These are phyloP conservation scores for Lepidium sativum DNA, from an alignment of 345 rosid species.

Conservation along the genomic window DNA sequence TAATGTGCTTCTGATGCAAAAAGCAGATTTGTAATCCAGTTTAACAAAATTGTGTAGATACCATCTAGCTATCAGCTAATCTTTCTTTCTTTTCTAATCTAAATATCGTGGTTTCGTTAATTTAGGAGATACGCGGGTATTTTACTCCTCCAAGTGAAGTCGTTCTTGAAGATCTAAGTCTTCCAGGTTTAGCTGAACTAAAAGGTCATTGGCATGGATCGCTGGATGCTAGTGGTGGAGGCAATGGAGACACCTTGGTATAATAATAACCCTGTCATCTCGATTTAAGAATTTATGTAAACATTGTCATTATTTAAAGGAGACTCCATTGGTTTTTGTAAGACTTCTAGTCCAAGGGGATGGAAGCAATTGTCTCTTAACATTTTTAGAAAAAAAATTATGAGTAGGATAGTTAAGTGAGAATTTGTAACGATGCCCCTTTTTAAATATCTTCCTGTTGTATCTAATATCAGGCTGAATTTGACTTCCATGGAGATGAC, in stretches of 20 bases:
- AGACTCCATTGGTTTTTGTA: neutral
- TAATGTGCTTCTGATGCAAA: neutral
- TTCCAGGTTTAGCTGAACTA: conserved; percentile 94
- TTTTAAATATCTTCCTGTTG: neutral
- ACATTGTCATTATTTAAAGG: neutral
- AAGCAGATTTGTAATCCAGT: neutral
- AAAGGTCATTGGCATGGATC: conserved; percentile 94
- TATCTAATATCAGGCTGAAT: conserved; percentile 62
- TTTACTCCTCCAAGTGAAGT: conserved; percentile 59
- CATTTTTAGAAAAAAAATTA: neutral
- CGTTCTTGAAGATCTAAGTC: conserved; percentile 61
- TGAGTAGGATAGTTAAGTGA: neutral
- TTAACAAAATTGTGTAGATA: neutral
- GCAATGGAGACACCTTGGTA: conserved; percentile 98
- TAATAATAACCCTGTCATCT: neutral
- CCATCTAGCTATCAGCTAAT: neutral
- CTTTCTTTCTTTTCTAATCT: conserved; percentile 1
- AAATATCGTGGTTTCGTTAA: conserved; percentile 13
- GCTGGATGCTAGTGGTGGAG: conserved; percentile 98
- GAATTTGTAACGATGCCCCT: neutral
- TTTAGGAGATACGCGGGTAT: conserved; percentile 66
- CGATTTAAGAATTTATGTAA: neutral
- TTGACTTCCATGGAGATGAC: conserved; percentile 94
- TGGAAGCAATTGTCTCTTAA: neutral
- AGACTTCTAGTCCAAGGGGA: neutral